Conservation (phyloP, 75 land plant species). For the Adiantum capillusveneris region DNA sequence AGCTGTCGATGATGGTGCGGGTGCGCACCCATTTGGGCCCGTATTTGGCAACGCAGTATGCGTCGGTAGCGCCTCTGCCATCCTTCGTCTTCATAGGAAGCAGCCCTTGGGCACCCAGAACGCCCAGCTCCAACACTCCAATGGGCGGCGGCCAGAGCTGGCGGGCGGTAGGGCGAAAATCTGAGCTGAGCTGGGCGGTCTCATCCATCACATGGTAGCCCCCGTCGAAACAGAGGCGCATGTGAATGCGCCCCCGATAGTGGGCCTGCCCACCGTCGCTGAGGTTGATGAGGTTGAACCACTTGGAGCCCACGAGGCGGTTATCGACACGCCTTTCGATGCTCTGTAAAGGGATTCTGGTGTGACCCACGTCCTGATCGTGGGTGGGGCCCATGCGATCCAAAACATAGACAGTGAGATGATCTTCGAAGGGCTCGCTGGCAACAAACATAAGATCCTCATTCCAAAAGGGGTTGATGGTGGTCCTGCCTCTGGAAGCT, state of each 20-base stretch:
- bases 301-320: slow-evolving; percentile 47
- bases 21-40: slow-evolving; percentile 51
- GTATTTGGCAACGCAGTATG: slow-evolving; percentile 50
- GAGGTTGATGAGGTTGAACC: slow-evolving; percentile 23
- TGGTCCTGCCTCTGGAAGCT: slow-evolving; percentile 13
- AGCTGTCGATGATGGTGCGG: slow-evolving; percentile 30
- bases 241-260: neutral
- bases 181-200: slow-evolving; percentile 31
- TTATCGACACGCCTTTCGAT: slow-evolving; percentile 72
- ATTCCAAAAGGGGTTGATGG: slow-evolving; percentile 60
- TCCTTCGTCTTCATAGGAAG: slow-evolving; percentile 38
- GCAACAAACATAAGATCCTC: slow-evolving; percentile 8
- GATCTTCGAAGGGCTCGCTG: slow-evolving; percentile 8
- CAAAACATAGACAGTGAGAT: slow-evolving; percentile 10
- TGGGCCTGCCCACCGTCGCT: neutral
- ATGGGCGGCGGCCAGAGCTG: slow-evolving; percentile 30
- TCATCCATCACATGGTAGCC: slow-evolving; percentile 51
- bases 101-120: slow-evolving; percentile 27
- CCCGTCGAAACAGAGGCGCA: slow-evolving; percentile 35
- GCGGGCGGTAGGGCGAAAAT: slow-evolving; percentile 33
- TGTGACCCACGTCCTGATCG: slow-evolving; percentile 44
- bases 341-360: slow-evolving; percentile 25
- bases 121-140: slow-evolving; percentile 39
- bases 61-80: slow-evolving; percentile 32
- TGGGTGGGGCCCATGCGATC: slow-evolving; percentile 24